These are phyloP conservation scores for Candida chauliodis DNA, from an alignment of 805 yeast genomes.

Conservation along the genomic window DNA sequence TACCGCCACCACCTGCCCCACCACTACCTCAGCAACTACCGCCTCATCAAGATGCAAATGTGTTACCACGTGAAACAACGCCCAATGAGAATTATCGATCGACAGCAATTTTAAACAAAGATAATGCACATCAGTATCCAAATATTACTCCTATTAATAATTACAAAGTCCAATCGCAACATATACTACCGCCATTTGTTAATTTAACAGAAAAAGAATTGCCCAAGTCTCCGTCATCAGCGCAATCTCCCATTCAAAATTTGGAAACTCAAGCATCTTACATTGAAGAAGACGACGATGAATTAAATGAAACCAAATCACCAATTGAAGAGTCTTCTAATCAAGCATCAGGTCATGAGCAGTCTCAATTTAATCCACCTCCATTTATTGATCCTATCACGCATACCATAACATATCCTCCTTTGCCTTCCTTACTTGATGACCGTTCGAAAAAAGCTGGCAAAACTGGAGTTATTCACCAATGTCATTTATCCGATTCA, in stretches of 20 bases:
- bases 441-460: conserved; percentile 5
- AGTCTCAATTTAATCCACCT: conserved; percentile 6
- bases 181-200: conserved; percentile 2
- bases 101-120: no score
- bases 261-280: not conserved
- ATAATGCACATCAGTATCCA: not conserved
- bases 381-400: conserved; percentile 5
- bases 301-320: not conserved
- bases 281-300: not conserved
- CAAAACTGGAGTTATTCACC: conserved; percentile 32
- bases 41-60: no score
- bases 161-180: not conserved
- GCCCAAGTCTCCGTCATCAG: no score
- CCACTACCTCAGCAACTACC: conserved; percentile 1
- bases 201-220: not conserved
- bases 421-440: conserved; percentile 5
- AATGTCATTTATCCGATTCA: conserved; percentile 39
- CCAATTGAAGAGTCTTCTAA: not conserved
- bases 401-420: conserved; percentile 3
- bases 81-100: no score
- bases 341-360: not conserved
- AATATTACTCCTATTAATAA: conserved; percentile 2
- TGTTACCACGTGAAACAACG: no score
- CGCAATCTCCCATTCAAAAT: not conserved
- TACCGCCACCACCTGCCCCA: conserved; percentile 1